Conservation (phyloP, 208 protist genomes). For the Wallacemonas sp. region DNA sequence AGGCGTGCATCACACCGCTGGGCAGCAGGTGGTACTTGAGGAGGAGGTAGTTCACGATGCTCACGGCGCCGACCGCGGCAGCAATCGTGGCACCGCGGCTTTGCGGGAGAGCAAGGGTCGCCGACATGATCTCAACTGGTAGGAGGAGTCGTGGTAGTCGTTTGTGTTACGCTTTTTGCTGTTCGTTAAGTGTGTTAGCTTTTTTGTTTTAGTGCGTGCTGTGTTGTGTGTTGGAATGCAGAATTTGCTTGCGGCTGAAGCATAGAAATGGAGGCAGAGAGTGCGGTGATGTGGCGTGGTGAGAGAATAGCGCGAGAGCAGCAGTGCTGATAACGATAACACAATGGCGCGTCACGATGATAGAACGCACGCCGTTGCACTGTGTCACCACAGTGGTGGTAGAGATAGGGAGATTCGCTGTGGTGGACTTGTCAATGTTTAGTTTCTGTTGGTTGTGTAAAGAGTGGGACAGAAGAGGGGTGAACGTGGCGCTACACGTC, state of each 20-base stretch:
- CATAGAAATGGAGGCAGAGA: not conserved
- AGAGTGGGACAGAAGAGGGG: too few species aligned
- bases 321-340: too few species aligned
- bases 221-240: not conserved
- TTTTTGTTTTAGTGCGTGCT: not conserved
- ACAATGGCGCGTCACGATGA: too few species aligned
- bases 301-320: too few species aligned
- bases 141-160: not conserved
- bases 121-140: not conserved
- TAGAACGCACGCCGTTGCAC: too few species aligned
- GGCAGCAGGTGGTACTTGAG: constrained; percentile 38
- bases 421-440: too few species aligned
- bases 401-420: too few species aligned
- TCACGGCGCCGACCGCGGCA: constrained; percentile 22
- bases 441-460: too few species aligned
- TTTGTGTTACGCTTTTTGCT: not conserved
- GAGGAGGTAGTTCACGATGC: constrained; percentile 26
- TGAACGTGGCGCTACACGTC: too few species aligned
- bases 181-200: not conserved
- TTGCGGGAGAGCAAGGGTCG: constrained; percentile 8
- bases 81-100: constrained; percentile 23
- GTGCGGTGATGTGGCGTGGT: too few species aligned
- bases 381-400: too few species aligned
- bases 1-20: constrained; percentile 37
- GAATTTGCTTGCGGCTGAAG: not conserved